phyloP scores from a whole-genome alignment of 495 filamentous ascomycete genomes.

The Lindgomyces ingoldianus region DNA sequence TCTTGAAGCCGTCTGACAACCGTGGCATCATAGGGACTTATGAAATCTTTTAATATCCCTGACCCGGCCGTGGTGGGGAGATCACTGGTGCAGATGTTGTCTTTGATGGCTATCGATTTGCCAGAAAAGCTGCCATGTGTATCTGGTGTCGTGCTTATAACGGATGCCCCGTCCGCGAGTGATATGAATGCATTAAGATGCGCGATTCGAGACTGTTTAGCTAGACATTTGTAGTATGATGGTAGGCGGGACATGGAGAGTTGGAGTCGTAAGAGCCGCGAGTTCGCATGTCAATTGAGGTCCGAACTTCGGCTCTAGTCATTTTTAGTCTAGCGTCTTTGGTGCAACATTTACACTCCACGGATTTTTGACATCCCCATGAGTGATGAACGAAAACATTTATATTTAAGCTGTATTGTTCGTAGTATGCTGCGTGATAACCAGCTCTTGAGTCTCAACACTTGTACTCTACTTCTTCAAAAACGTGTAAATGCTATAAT shows the following conservation, averaged over 20 bases:
- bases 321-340: too few species aligned
- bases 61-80: constrained; percentile 82
- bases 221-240: constrained; percentile 36
- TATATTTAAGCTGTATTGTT: too few species aligned
- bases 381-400: too few species aligned
- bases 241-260: constrained; percentile 43
- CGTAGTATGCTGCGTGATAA: too few species aligned
- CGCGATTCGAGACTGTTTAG: constrained; percentile 29
- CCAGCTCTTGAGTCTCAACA: too few species aligned
- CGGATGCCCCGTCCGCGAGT: constrained; percentile 13
- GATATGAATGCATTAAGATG: constrained; percentile 44
- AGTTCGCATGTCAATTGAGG: neutral
- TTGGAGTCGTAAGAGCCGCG: constrained; percentile 11
- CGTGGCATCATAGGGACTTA: constrained; percentile 80
- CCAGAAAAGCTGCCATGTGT: constrained; percentile 46
- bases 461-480: too few species aligned
- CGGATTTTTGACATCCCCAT: too few species aligned
- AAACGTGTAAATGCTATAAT: too few species aligned
- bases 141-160: constrained; percentile 12
- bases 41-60: constrained; percentile 65
- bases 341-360: too few species aligned
- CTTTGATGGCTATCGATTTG: constrained; percentile 75
- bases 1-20: constrained; percentile 68
- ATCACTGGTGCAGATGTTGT: constrained; percentile 78
- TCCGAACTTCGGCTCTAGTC: too few species aligned